Base-by-base conservation (phyloP, 176 grass and related monocot genomes). In the Calamus simplicifolius region DNA sequence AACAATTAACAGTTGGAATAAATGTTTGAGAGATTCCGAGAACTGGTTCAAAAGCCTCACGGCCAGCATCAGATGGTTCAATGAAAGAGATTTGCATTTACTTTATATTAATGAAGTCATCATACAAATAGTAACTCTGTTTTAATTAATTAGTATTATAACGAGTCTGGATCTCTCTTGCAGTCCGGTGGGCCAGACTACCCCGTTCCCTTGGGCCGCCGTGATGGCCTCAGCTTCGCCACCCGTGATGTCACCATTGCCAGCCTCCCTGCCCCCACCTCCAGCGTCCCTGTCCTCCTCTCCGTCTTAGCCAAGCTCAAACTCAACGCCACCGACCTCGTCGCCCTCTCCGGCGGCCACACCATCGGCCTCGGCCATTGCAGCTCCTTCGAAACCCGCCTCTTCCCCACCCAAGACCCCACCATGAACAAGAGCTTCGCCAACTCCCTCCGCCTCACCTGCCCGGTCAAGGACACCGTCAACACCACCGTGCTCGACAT, bases 251-350 rank as follows among this genome's bases (percentile, higher is more conserved):
- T 2, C 4, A 4, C 4, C 14, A 38, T 74, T 5, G 0, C 1
- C 19, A 31, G 17, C 27, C 73, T 81, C 14, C 83, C 83, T 16
- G 31, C 31, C 2, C 73, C 83, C 5, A 5, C 0, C 59, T 51
- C 14, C 5, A 15, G 19, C 21, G 77, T 77, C 26, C 16, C 73
- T 0, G 0, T 17, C 4, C 73, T 80, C 26, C 48, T 73, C 21
- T 3, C 4, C 0, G 4, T 52, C 16, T 80, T 80, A 69, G 18
- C 51, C 62, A 66, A 70, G 0, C 35, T 43, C 35, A 25, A 18
- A 2, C 77, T 85, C 6, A 50, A 27, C 59, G 14, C 26, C 16
- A 19, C 61, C 10, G 81, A 85, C 71, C 81, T 85, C 14, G 81
- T 85, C 4, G 43, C 61, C 6, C 61, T 63, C 18, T 63, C 61